These are phyloP conservation scores for Tolypocladium album DNA, from an alignment of 2,329 filamentous ascomycete genomes.

Conservation along the genomic window DNA sequence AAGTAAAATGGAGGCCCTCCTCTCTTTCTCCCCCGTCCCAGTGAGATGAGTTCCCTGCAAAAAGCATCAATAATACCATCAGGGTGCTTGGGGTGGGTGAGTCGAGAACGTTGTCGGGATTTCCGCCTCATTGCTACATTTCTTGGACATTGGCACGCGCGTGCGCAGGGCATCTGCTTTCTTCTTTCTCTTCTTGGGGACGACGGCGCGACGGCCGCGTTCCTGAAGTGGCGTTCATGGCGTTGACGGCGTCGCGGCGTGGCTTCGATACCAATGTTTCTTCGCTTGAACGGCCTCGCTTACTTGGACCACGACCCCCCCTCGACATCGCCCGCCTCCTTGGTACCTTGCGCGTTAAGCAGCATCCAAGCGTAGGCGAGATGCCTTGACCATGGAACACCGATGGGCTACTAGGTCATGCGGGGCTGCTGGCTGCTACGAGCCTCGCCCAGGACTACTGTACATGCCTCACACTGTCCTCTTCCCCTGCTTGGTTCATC, in stretches of 20 bases:
- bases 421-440: not conserved
- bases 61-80: not conserved
- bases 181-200: slow-evolving; percentile 3
- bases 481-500: not conserved
- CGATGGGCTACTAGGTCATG: not conserved
- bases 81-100: not conserved
- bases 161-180: not conserved
- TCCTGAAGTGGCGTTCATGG: slow-evolving; percentile 17
- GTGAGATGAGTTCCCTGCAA: not conserved
- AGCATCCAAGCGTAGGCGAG: not conserved
- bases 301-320: not conserved
- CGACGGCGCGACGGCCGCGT: not conserved
- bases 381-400: not conserved
- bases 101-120: not conserved
- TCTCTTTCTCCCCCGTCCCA: not conserved
- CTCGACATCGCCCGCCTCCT: not conserved
- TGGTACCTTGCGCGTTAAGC: not conserved
- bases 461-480: not conserved
- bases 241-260: slow-evolving; percentile 17
- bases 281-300: not conserved
- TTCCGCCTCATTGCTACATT: not conserved
- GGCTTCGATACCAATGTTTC: slow-evolving; percentile 18
- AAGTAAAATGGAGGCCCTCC: slow-evolving; percentile 29
- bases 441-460: not conserved
- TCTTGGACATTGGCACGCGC: not conserved